Evolutionary conservation across 2,329 filamentous ascomycete species (phyloP).

Genomic region (Acrodontium crateriforme): DNA sequence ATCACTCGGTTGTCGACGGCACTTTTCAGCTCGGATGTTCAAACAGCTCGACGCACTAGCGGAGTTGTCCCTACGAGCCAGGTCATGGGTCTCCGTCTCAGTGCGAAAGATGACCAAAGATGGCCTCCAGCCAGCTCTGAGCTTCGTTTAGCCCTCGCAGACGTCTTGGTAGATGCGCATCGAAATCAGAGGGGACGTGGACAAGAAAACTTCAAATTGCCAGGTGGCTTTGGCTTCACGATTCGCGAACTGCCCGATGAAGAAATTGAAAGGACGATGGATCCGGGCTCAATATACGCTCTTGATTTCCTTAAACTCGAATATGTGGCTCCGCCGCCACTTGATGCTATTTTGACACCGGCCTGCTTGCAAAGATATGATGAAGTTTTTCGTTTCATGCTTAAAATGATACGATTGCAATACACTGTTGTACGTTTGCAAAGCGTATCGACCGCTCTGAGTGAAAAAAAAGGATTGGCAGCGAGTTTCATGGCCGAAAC

Average conservation of each 20-base stretch:
- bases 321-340: conserved; percentile 60
- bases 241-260: conserved; percentile 66
- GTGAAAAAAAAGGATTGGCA: background rate
- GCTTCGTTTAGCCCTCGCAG: conserved; percentile 76
- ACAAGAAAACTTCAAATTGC: conserved; percentile 19
- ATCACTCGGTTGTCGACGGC: conserved; percentile 65
- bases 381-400: conserved; percentile 62
- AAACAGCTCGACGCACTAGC: conserved; percentile 59
- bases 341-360: conserved; percentile 61
- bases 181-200: conserved; percentile 16
- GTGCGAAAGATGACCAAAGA: conserved; percentile 49
- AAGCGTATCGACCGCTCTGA: conserved; percentile 3
- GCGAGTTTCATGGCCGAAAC: conserved; percentile 55
- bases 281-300: conserved; percentile 70
- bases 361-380: conserved; percentile 67
- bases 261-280: conserved; percentile 71
- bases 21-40: conserved; percentile 71
- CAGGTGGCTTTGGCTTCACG: conserved; percentile 48
- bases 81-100: conserved; percentile 69
- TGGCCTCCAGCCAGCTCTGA: conserved; percentile 96
- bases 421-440: conserved; percentile 36
- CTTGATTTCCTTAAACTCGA: conserved; percentile 85
- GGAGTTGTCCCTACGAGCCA: conserved; percentile 57
- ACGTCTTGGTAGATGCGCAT: conserved; percentile 67
- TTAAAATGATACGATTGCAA: conserved; percentile 61